Base-by-base conservation (phyloP, 2,329 filamentous ascomycete species). In the Arthrobotrys entomopaga region DNA sequence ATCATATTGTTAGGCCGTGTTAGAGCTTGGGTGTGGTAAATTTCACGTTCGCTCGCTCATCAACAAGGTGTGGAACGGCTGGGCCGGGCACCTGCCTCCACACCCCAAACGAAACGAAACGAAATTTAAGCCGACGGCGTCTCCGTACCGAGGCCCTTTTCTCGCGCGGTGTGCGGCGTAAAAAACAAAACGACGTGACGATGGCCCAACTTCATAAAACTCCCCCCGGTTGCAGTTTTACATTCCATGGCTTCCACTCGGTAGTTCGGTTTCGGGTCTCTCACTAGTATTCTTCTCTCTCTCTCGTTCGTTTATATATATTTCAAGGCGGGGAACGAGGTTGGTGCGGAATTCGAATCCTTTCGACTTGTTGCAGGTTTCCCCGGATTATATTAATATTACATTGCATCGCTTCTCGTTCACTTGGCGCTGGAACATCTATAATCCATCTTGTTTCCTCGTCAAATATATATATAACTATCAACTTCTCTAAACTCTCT, bases 101-200 rank as follows among this genome's bases (percentile, higher is more conserved):
- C n/a, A n/a, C n/a, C n/a, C n/a, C n/a, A n/a, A n/a, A n/a, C n/a
- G n/a, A n/a, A n/a, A n/a, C n/a, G n/a, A n/a, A n/a, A 20, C n/a
- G 20, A 34, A 48, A 54, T 74, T 74, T 74, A 74, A 74, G 70
- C 70, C 70, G 70, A 74, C 70, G 70, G 70, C 70, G 70, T 67
- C 70, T 58, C 70, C 70, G 70, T 74, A 66, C 70, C 70, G 70
- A 74, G 70, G 70, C 65, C 58, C 50, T 40, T 34, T 34, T 34
- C n/a, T n/a, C 26, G 26, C 26, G 26, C 26, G 26, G 3, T 7
- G 26, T 34, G 29, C 29, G 29, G 22, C 57, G 42, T 16, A 29
- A 11, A 15, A 13, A 42, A 24, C 24, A 54, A n/a, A n/a, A 59
- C 70, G 70, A 74, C 70, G 70, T 74, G 70, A 74, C 58, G 63